Base-by-base conservation (phyloP, 2,329 filamentous ascomycete genomes). In the Hymenoscyphus albidus region DNA sequence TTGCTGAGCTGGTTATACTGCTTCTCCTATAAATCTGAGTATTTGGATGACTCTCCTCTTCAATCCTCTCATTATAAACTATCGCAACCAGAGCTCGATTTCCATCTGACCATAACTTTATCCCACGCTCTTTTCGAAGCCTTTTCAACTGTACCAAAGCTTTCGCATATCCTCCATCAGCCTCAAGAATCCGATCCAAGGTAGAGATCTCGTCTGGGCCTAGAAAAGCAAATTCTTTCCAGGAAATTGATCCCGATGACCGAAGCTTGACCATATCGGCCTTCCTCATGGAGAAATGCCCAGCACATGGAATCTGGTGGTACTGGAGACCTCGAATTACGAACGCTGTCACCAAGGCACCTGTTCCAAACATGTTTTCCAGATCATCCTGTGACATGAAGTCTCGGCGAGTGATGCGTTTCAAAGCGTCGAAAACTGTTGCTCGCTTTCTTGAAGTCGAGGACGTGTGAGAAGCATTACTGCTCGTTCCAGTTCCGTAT, bases 221-320 rank as follows among this genome's bases (percentile, higher is more conserved):
- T 27, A 64, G 32, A 22, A 64, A 64, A 13, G 62, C 57, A 35
- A 59, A 59, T 16, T 64, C 62, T 32, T 64, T 64, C 62, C 57
- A 64, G 14, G 39, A 64, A 40, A 42, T 60, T 55, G 59, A 61
- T 6, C 59, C 42, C 18, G 62, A 64, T 44, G 42, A 44, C 9
- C 40, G 12, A 2, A 59, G 13, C 31, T 57, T 60, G 9, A 16
- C 55, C n/a, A 59, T 58, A 39, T 64, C 22, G 4, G 58, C 51
- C 31, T 44, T 64, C 5, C 62, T 59, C 38, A 56, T 22, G 35
- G 57, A 38, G 27, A 63, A 63, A 39, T 59, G 40, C 1, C 55
- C 55, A 35, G 55, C 35, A 18, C 54, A 59, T 14, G 62, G 62
- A 27, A 63, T 59, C n/a, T 63, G 39, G 18, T 59, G 55, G 38